Evolutionary conservation across 1,284 basidiomycete genomes (phyloP).

Genomic region (Cronartium quercuum): DNA sequence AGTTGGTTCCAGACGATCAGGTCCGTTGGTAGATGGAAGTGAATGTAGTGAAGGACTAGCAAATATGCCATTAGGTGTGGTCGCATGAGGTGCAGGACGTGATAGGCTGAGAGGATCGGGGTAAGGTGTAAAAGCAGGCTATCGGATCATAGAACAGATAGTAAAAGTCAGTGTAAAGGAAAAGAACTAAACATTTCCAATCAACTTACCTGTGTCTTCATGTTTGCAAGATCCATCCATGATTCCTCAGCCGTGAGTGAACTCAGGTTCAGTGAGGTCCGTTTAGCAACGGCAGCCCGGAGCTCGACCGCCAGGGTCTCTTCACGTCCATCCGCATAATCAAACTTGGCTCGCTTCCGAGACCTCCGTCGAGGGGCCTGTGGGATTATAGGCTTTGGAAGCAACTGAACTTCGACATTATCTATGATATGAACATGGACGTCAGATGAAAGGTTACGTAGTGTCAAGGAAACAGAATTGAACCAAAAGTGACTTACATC

Average conservation of each 20-base stretch:
- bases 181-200: background rate
- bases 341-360: slow-evolving; percentile 27
- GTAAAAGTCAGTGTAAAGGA: background rate
- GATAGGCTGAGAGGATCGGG: slow-evolving; percentile 28
- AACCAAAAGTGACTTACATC: slow-evolving; percentile 16
- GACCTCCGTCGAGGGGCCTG: slow-evolving; percentile 4
- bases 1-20: background rate
- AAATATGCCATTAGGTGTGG: background rate
- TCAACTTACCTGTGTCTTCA: slow-evolving; percentile 36
- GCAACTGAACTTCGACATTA: slow-evolving; percentile 38
- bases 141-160: background rate
- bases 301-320: slow-evolving; percentile 27
- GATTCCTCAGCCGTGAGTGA: slow-evolving; percentile 30
- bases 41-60: background rate
- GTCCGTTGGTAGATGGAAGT: background rate
- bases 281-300: slow-evolving; percentile 24
- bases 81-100: background rate
- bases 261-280: slow-evolving; percentile 23
- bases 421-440: slow-evolving; percentile 7
- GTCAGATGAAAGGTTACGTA: background rate
- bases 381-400: slow-evolving; percentile 35
- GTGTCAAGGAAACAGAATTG: background rate
- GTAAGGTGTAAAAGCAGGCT: slow-evolving; percentile 6
- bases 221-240: slow-evolving; percentile 31
- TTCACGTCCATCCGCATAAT: slow-evolving; percentile 19